Base-by-base conservation (phyloP, 1,139 yeast species). In the Blastobotrys capitulatus region DNA sequence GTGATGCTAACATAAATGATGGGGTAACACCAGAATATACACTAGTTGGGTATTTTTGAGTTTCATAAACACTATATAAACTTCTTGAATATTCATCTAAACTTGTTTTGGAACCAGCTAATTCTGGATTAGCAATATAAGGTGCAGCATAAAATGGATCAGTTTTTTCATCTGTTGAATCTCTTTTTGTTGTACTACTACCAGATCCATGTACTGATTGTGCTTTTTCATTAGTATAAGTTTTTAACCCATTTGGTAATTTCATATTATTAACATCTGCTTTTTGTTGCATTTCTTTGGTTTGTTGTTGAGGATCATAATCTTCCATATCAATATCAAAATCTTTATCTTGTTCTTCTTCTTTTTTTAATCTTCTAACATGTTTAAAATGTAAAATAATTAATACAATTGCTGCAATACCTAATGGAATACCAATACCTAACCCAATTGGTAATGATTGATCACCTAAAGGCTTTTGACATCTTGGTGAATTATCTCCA, bases 391-490 rank as follows among this genome's bases (percentile, higher is more conserved):
- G 68, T 43, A 71, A 55, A 53, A 60, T 58, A n/a, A 60, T 40
- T 32, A 69, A 49, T 16, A 66, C 57, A 19, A 60, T 22, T 13
- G 65, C 42, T 16, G 73, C 70, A n/a, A 64, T 44, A 2, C 55
- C 51, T 13, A 65, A 50, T 6, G 75, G 75, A 31, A 71, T 61
- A 6, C 69, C 70, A 12, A 71, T 66, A 12, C 72, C 74, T 4
- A 70, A 61, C 5, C 64, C 72, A 46, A 71, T 67, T 10, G 73
- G 69, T 16, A 70, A 56, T 1, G 61, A 67, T 45, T 63, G 57
- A 39, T 57, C 53, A 25, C 59, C 56, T 18, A 49, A 57, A 13
- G 70, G 69, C 42, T 55, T 57, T 47, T 60, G 57, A 49, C 70
- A 66, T 42, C 44, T 48, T 18, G 57, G 52, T 3, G 60, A 52